Percentiles rank a stretch among this genome's conserved stretches.
These are phyloP conservation scores for Gracilaria gracilis DNA, from an alignment of 23 red algal genomes.

Conservation along the genomic window DNA sequence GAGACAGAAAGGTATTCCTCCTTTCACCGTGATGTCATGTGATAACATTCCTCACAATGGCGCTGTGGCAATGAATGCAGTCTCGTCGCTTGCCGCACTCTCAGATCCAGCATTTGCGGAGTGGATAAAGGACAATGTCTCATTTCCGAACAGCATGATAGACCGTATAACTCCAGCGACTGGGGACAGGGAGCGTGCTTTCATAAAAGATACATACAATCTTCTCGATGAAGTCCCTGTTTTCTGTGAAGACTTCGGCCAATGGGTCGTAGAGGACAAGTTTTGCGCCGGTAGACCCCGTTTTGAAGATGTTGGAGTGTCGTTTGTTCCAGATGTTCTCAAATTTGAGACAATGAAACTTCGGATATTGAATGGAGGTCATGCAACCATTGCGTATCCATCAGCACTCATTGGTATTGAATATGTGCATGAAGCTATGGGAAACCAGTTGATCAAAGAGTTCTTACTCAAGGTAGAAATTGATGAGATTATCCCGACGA, in stretches of 20 bases:
- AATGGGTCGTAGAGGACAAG: constrained; percentile 59
- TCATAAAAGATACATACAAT: background rate
- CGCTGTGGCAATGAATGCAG: constrained; percentile 15
- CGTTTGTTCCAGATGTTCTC: constrained; percentile 26
- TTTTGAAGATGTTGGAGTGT: constrained; percentile 36
- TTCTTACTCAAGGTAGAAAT: constrained; percentile 36
- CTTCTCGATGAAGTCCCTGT: constrained; percentile 51
- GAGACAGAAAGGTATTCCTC: background rate
- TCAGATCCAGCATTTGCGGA: constrained; percentile 6
- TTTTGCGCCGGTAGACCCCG: constrained; percentile 2
- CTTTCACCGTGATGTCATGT: constrained; percentile 52
- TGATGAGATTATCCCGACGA: constrained; percentile 10
- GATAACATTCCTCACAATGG: constrained; percentile 67
- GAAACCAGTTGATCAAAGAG: background rate
- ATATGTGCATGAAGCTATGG: constrained; percentile 54
- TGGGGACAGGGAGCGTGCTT: background rate
- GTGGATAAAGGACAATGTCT: constrained; percentile 54
- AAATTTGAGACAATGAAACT: constrained; percentile 63
- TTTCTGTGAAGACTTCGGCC: constrained; percentile 38
- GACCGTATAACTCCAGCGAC: constrained; percentile 65
- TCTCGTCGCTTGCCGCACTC: constrained; percentile 11
- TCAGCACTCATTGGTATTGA: constrained; percentile 29
- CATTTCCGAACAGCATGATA: constrained; percentile 64
- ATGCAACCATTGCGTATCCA: constrained; percentile 41
- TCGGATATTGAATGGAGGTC: constrained; percentile 48